These are phyloP conservation scores for Talaromyces sp. DNA, from an alignment of 2,329 filamentous ascomycete genomes.

Conservation along the genomic window DNA sequence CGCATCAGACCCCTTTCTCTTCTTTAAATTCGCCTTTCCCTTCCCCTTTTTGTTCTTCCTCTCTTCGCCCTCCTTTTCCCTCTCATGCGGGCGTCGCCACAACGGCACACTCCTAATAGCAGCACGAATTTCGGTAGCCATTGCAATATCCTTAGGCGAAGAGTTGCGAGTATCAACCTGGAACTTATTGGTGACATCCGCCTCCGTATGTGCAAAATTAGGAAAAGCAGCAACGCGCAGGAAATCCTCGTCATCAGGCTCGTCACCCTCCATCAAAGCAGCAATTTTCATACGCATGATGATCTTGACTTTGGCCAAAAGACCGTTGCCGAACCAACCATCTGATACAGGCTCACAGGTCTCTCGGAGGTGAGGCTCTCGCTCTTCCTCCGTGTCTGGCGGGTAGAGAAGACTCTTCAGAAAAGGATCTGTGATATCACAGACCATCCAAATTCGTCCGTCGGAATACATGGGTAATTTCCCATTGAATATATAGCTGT, in stretches of 20 bases:
- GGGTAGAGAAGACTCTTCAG: slow-evolving; percentile 67
- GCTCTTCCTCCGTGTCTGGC: slow-evolving; percentile 55
- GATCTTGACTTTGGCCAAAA: slow-evolving; percentile 79
- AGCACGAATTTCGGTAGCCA: slow-evolving; percentile 41
- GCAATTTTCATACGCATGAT: slow-evolving; percentile 87
- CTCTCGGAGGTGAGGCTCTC: slow-evolving; percentile 51
- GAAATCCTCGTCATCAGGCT: slow-evolving; percentile 40
- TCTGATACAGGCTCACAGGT: slow-evolving; percentile 63
- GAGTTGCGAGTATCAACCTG: slow-evolving; percentile 27
- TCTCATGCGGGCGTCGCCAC: slow-evolving; percentile 26
- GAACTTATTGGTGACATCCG: slow-evolving; percentile 24
- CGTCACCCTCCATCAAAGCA: slow-evolving; percentile 55
- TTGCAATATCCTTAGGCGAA: slow-evolving; percentile 27
- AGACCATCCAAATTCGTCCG: slow-evolving; percentile 91
- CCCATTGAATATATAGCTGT: slow-evolving; percentile 78
- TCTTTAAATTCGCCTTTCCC: slow-evolving; percentile 13
- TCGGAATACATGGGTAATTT: slow-evolving; percentile 68
- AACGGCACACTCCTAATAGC: slow-evolving; percentile 35
- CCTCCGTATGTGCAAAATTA: slow-evolving; percentile 31
- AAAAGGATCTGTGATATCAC: slow-evolving; percentile 83
- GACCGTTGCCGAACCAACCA: slow-evolving; percentile 83
- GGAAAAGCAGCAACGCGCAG: slow-evolving; percentile 42
- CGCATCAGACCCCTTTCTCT: slow-evolving; percentile 24
- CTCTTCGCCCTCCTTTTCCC: slow-evolving; percentile 11
- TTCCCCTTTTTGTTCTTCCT: slow-evolving; percentile 2